Evolutionary conservation across 352 stramenopile genomes (phyloP).

Genomic region (Phytophthora idaei): DNA sequence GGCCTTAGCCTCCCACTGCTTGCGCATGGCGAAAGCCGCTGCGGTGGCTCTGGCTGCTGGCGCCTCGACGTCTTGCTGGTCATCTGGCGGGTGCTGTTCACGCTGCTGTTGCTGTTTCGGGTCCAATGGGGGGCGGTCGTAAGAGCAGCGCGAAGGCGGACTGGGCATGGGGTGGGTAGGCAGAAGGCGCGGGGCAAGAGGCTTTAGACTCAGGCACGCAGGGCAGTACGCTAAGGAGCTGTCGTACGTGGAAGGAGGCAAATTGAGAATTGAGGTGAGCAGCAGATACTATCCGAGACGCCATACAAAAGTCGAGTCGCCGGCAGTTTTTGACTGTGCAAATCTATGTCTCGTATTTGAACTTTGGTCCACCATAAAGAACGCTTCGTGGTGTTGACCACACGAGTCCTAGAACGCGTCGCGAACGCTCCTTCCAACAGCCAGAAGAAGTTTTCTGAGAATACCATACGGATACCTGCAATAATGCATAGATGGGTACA

Average conservation of each 20-base stretch:
- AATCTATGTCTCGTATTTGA: constrained; percentile 19
- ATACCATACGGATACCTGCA: not conserved
- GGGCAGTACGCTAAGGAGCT: constrained; percentile 10
- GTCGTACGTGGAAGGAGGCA: constrained; percentile 23
- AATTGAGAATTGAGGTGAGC: constrained; percentile 23
- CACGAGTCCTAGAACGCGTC: constrained; percentile 21
- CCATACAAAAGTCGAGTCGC: constrained; percentile 18
- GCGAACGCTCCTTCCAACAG: constrained; percentile 8
- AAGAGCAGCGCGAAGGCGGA: constrained; percentile 24
- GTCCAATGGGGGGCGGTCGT: constrained; percentile 13
- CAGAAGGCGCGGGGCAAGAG: not conserved
- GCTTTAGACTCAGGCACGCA: constrained; percentile 14
- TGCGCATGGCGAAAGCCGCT: constrained; percentile 43
- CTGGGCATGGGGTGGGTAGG: constrained; percentile 28
- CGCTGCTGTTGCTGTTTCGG: constrained; percentile 22
- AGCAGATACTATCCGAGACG: not conserved
- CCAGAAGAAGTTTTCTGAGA: constrained; percentile 32
- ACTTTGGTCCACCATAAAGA: constrained; percentile 18
- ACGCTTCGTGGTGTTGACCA: constrained; percentile 19
- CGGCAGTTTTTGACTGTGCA: constrained; percentile 6
- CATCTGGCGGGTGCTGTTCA: constrained; percentile 26
- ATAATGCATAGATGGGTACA: not conserved
- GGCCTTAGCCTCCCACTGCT: constrained; percentile 69
- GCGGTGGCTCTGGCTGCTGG: constrained; percentile 12
- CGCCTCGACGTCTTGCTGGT: constrained; percentile 14